Conservation (phyloP, 2,329 filamentous ascomycete species). For the Hymenoscyphus infarciens region DNA sequence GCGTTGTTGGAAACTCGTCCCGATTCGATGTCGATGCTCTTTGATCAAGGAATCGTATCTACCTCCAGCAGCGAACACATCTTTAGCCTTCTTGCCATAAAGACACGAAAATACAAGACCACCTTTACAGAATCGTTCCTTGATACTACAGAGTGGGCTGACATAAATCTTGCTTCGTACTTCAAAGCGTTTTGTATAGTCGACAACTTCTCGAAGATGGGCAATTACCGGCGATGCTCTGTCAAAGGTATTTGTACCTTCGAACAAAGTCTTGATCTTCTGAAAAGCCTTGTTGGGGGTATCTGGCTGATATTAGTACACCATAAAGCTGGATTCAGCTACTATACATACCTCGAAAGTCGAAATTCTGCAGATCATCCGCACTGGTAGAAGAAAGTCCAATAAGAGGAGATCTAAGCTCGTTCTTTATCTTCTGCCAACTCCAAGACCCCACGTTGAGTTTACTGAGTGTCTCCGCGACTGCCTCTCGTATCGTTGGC, state of each 20-base stretch:
- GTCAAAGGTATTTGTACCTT: slow-evolving; percentile 64
- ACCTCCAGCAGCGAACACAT: slow-evolving; percentile 90
- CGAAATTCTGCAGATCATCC: slow-evolving; percentile 85
- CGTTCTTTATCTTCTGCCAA: slow-evolving; percentile 78
- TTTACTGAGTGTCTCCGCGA: slow-evolving; percentile 82
- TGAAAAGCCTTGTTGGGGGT: slow-evolving; percentile 55
- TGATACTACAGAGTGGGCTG: slow-evolving; percentile 80
- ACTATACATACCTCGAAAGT: slow-evolving; percentile 67
- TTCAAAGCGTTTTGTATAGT: slow-evolving; percentile 71
- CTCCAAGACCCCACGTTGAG: slow-evolving; percentile 77
- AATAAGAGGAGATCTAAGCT: slow-evolving; percentile 75
- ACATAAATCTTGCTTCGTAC: slow-evolving; percentile 78
- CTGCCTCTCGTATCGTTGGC: slow-evolving; percentile 59
- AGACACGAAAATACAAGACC: slow-evolving; percentile 89
- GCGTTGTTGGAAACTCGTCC: slow-evolving; percentile 58
- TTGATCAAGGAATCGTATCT: slow-evolving; percentile 88
- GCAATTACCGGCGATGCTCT: slow-evolving; percentile 72
- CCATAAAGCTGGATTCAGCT: too few relatives aligned
- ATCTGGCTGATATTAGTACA: slow-evolving; percentile 38
- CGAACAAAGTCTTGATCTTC: slow-evolving; percentile 56
- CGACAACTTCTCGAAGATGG: slow-evolving; percentile 74
- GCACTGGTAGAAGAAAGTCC: slow-evolving; percentile 85
- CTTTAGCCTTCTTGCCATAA: slow-evolving; percentile 76
- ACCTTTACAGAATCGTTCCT: slow-evolving; percentile 84
- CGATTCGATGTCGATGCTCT: slow-evolving; percentile 71